Conservation (phyloP, 371 early-diverging fungal species). For the Mucor plumbeus region DNA sequence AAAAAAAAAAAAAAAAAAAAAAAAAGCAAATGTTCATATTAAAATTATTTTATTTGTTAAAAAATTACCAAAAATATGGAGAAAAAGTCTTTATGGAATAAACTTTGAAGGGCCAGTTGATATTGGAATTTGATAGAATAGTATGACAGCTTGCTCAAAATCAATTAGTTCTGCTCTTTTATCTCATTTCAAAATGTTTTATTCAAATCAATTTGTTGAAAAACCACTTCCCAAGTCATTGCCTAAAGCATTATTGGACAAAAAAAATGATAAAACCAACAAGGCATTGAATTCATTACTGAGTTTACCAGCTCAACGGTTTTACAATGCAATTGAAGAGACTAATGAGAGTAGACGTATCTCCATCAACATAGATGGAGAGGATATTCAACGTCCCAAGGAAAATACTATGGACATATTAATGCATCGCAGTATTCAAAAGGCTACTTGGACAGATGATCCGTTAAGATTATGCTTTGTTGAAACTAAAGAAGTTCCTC, state of each 20-base stretch:
- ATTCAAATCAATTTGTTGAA: neutral
- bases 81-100: constrained; percentile 6
- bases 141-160: neutral
- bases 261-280: neutral
- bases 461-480: constrained; percentile 4
- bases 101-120: neutral
- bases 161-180: neutral
- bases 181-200: constrained; percentile 7
- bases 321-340: neutral
- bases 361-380: neutral
- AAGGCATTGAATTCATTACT: neutral
- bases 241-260: neutral
- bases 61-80: neutral
- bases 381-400: neutral
- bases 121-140: neutral
- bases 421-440: constrained; percentile 6
- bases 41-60: constrained; percentile 2
- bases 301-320: neutral
- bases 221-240: constrained; percentile 1
- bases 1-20: too few relatives aligned
- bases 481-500: neutral
- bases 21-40: neutral
- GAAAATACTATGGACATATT: neutral
- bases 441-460: constrained; percentile 12
- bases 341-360: neutral